A percentile compares a stretch with the other conserved stretches of the same genome.
These are phyloP conservation scores for Herpetomonas tarakana DNA, from an alignment of 208 protist species.

Conservation along the genomic window DNA sequence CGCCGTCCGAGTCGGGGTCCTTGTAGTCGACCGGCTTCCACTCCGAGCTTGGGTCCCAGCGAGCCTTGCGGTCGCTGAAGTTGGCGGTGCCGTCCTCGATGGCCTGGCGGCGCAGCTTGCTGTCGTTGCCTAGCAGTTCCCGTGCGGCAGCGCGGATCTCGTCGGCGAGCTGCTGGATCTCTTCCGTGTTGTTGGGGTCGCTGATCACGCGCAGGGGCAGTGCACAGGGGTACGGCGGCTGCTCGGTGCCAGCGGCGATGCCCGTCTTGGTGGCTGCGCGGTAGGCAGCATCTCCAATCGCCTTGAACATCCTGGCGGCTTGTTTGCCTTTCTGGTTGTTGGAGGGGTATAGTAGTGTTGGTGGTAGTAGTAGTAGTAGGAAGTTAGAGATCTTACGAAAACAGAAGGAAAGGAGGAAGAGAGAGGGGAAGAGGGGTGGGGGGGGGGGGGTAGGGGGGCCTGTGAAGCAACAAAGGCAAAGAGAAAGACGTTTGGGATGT, in stretches of 20 bases:
- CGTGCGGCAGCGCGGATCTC: constrained; percentile 41
- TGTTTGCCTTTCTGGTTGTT: constrained; percentile 6
- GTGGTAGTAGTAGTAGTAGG: constrained; percentile 7
- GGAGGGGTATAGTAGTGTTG: background rate
- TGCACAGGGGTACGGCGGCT: constrained; percentile 84
- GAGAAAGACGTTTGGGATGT: background rate
- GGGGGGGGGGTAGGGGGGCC: no score
- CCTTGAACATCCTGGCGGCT: constrained; percentile 54
- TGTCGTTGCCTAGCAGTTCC: constrained; percentile 58
- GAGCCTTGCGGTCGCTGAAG: constrained; percentile 2
- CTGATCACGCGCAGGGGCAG: constrained; percentile 65
- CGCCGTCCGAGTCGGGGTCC: constrained; percentile 54
- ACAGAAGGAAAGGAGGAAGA: no score
- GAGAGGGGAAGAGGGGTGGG: no score
- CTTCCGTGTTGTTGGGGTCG: constrained; percentile 30
- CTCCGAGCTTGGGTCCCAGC: background rate
- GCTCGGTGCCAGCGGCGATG: constrained; percentile 60
- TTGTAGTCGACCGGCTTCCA: constrained; percentile 70
- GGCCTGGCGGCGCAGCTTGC: constrained; percentile 19
- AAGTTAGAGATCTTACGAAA: background rate
- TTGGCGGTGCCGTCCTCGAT: constrained; percentile 28
- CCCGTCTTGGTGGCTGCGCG: constrained; percentile 72
- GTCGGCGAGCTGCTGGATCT: constrained; percentile 52
- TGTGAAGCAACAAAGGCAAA: background rate
- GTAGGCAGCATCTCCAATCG: constrained; percentile 71